These are phyloP conservation scores for Wickerhamiella alocasiicola DNA, from an alignment of 805 yeast species.

Conservation along the genomic window DNA sequence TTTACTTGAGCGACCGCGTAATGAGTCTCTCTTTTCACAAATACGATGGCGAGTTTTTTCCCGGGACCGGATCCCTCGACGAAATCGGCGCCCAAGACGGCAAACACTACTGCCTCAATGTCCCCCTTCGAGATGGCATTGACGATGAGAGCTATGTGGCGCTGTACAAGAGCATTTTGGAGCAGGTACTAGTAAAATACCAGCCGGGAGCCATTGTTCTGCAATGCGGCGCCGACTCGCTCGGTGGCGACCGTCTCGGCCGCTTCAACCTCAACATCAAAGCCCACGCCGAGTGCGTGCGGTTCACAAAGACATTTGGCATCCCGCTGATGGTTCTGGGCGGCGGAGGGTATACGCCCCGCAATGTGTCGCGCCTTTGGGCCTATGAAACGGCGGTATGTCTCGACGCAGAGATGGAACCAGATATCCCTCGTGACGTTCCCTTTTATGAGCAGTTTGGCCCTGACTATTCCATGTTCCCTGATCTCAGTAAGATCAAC, in stretches of 20 bases:
- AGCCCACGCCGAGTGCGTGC: constrained; percentile 95
- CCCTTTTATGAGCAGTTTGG: constrained; percentile 78
- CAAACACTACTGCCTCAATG: constrained; percentile 70
- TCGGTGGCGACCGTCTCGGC: constrained; percentile 91
- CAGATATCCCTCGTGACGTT: constrained; percentile 58
- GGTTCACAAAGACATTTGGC: constrained; percentile 71
- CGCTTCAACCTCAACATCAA: constrained; percentile 86
- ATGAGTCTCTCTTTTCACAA: constrained; percentile 87
- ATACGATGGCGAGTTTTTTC: constrained; percentile 80
- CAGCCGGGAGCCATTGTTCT: constrained; percentile 95
- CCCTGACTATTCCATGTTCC: constrained; percentile 85
- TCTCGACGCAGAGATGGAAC: constrained; percentile 62
- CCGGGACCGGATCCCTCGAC: constrained; percentile 80
- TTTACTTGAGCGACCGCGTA: constrained; percentile 80
- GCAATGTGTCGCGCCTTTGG: constrained; percentile 95
- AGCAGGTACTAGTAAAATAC: constrained; percentile 73
- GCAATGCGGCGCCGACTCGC: constrained; percentile 97
- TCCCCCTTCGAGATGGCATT: constrained; percentile 83
- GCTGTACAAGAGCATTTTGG: constrained; percentile 64
- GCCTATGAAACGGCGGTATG: constrained; percentile 82
- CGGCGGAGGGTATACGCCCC: constrained; percentile 97
- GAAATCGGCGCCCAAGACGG: constrained; percentile 81
- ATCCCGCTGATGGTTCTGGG: constrained; percentile 90
- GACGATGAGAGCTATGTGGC: constrained; percentile 66
- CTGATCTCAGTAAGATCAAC: constrained; percentile 64